These are phyloP conservation scores for Rhizopogon roseolus DNA, from an alignment of 768 basidiomycete species.

Conservation along the genomic window DNA sequence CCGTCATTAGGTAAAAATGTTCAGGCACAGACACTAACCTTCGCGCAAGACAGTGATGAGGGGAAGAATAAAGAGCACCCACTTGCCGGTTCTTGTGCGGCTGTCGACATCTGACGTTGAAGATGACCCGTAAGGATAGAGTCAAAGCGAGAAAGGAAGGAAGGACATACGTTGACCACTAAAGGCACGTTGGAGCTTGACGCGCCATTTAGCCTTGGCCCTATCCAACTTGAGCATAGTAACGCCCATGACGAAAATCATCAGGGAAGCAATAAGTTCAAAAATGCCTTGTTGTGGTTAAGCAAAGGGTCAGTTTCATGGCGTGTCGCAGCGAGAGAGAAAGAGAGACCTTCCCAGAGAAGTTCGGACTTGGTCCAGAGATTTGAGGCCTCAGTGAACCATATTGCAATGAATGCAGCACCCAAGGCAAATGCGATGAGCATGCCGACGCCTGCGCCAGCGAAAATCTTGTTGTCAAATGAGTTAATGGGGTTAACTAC, in stretches of 20 bases:
- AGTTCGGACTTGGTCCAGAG: conserved; percentile 83
- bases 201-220: conserved; percentile 90
- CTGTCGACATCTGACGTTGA: conserved; percentile 37
- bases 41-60: conserved; percentile 91
- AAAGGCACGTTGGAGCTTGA: conserved; percentile 83
- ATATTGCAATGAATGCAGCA: conserved; percentile 89
- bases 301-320: background rate
- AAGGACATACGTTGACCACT: conserved; percentile 41
- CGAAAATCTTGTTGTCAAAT: conserved; percentile 50
- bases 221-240: conserved; percentile 95
- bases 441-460: conserved; percentile 73
- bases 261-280: conserved; percentile 61
- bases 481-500: background rate
- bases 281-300: conserved; percentile 53
- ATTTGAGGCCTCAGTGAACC: conserved; percentile 87
- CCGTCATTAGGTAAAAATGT: background rate
- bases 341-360: conserved; percentile 82
- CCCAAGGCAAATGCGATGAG: conserved; percentile 78
- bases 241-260: conserved; percentile 92
- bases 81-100: conserved; percentile 58
- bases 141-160: background rate
- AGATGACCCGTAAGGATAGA: background rate
- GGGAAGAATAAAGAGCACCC: conserved; percentile 87
- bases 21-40: conserved; percentile 36
- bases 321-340: background rate